Evolutionary conservation across 2,329 filamentous ascomycete species (phyloP), one percentile per base, ranked within the genome.

Genomic region (Fusarium nematophilum): DNA sequence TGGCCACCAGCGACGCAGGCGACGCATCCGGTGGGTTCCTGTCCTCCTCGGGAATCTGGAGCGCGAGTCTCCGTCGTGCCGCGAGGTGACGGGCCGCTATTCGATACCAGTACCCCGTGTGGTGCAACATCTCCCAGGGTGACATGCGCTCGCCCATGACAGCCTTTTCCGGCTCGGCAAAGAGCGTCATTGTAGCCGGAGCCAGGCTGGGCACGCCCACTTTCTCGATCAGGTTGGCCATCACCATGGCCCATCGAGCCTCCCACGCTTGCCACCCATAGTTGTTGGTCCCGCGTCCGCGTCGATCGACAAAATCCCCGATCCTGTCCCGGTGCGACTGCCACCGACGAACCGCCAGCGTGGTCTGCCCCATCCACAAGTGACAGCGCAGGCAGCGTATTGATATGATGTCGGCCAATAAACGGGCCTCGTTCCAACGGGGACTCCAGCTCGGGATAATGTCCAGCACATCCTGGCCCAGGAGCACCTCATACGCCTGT

Each of bases 181-280:
- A 88, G 7, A 87, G 72, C 11, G 73, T 69, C 43, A 71, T 71
- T 2, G 77, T 78, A 3, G 75, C 73, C 1, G 81, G 77, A 2
- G 75, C 75, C 14, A 88, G 75, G 27, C 83, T 82, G 3, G 78
- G 76, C 10, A 87, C 76, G 15, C 81, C 78, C 21, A 81, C 77
- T 58, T 80, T 83, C 57, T 86, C 81, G 14, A 88, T 81, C 58
- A 88, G 70, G 37, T 85, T 79, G 3, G 85, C 86, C 86, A 89
- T 89, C 10, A 86, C 76, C 17, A 78, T 78, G 13, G 85, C 82
- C 86, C 86, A 89, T 51, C 91, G 85, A 33, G 91, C 88, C 76
- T 97, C 90, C 93, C 94, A 99, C 2, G 94, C 93, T 69, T 92
- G 86, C 91, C 93, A 98, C 6, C 92, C 92, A 73, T 98, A 98